Evolutionary conservation across 257 asterid genomes (phyloP).

Genomic region (Nicotiana attenuata): DNA sequence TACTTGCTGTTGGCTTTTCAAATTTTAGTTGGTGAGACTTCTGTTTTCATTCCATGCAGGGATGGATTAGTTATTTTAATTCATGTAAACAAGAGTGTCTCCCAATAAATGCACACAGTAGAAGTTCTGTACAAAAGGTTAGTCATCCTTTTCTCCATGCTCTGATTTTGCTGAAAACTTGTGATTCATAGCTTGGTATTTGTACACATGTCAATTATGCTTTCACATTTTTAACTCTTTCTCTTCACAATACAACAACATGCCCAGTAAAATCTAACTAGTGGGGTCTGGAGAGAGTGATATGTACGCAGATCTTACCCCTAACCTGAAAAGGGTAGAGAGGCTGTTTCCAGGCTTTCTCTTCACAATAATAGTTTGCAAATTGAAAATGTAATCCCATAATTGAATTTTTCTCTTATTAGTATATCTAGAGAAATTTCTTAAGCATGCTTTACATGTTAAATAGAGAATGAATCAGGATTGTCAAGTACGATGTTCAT

Average conservation of each 20-base stretch:
- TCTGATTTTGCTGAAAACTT: not conserved
- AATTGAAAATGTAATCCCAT: not conserved
- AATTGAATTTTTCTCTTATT: not conserved
- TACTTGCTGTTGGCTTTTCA: too few species aligned
- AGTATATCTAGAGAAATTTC: too few species aligned
- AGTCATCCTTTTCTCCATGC: constrained; percentile 19
- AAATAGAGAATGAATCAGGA: too few species aligned
- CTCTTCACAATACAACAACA: too few species aligned
- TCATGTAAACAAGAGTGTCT: constrained; percentile 74
- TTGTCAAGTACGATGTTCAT: too few species aligned
- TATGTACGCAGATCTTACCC: too few species aligned
- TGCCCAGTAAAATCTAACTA: too few species aligned
- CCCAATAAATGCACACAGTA: constrained; percentile 85
- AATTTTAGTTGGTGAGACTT: not conserved
- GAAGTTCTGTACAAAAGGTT: constrained; percentile 81
- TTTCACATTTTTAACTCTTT: too few species aligned
- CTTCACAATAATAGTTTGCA: not conserved
- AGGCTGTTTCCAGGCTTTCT: not conserved
- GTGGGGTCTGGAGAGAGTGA: too few species aligned
- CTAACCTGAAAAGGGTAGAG: too few species aligned
- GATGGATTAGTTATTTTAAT: constrained; percentile 63
- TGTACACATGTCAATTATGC: too few species aligned
- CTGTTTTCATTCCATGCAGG: constrained; percentile 40
- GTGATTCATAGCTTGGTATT: not conserved
- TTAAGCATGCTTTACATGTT: too few species aligned